phyloP scores from a whole-genome alignment of 2,329 filamentous ascomycete genomes.

The Aspergillus unguis region DNA sequence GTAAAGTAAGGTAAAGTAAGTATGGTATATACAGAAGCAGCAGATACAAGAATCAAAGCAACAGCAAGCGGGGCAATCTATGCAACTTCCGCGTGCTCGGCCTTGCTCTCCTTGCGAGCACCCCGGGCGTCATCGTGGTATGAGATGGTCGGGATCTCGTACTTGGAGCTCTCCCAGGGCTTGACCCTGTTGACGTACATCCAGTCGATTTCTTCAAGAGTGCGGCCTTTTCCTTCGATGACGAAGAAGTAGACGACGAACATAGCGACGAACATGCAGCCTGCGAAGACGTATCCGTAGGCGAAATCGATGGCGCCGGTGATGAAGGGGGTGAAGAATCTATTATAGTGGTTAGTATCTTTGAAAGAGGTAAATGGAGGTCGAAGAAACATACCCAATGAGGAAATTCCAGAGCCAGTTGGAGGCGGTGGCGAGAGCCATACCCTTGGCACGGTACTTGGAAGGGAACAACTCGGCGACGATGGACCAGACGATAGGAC shows the following conservation, averaged over 20 bases:
- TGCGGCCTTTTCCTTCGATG: slow-evolving; percentile 67
- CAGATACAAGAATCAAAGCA: too few species aligned
- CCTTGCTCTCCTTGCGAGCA: slow-evolving; percentile 23
- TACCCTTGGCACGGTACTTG: slow-evolving; percentile 64
- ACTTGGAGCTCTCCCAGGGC: slow-evolving; percentile 58
- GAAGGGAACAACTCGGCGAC: slow-evolving; percentile 43
- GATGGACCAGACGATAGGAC: slow-evolving; percentile 55
- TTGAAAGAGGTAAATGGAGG: background rate
- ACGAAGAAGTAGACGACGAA: slow-evolving; percentile 69
- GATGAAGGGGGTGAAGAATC: slow-evolving; percentile 76
- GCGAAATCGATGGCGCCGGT: slow-evolving; percentile 66
- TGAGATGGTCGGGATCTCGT: slow-evolving; percentile 25
- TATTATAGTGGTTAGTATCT: background rate
- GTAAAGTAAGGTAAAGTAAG: too few species aligned
- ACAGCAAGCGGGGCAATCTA: slow-evolving; percentile 8
- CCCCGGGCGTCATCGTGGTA: slow-evolving; percentile 16
- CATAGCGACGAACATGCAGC: slow-evolving; percentile 63
- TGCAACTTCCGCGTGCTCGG: slow-evolving; percentile 29
- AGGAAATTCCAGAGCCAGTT: slow-evolving; percentile 76
- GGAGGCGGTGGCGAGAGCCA: slow-evolving; percentile 73
- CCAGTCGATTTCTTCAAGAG: slow-evolving; percentile 70
- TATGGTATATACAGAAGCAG: too few species aligned
- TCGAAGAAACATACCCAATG: slow-evolving; percentile 41
- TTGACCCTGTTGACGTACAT: slow-evolving; percentile 65
- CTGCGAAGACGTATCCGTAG: slow-evolving; percentile 75